Base-by-base conservation (phyloP, 495 filamentous ascomycete genomes). In the Durotheca rogersii region DNA sequence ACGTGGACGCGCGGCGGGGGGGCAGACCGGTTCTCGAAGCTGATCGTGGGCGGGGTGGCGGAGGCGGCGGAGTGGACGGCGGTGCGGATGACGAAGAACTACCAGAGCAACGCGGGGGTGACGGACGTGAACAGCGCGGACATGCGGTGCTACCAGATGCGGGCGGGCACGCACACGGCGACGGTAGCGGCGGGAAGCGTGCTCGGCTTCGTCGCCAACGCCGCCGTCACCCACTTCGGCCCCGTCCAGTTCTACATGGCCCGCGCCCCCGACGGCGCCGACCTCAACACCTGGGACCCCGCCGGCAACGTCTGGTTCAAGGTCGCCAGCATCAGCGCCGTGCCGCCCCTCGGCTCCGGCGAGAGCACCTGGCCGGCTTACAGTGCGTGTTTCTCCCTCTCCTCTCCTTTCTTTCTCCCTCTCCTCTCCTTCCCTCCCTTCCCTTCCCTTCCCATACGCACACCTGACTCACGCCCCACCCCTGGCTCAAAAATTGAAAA, bases 171-270 rank as follows among this genome's bases (percentile, higher is more conserved):
- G 5, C 31, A 20, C 29, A 69, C 64, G 3, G 65, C 70, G 0
- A 65, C 67, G 1, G 56, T 71, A 2, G 54, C 65, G 0, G 75
- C 74, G 1, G 72, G 74, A 17, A 48, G 43, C 0, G 63, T 47
- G n/a, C 56, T 78, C 0, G 68, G 70, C 20, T 77, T 77, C 56
- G 68, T 67, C 20, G 71, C 73, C 41, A 58, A 66, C 41, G 51
- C 63, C 0, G 62, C 56, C n/a, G 66, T 76, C 12, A 67, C 62
- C 12, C 73, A 78, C 54, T 71, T 69, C 32, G 74, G 75, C 5
- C 74, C 75, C 3, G 64, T 76, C 43, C 65, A 63, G 55, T 74
- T 71, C 44, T 76, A 77, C 61, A 76, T 78, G 72, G 76, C 74
- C 4, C 62, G 66, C 15, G 73, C 72, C 1, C 75, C 75, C 27